Base-by-base conservation (phyloP, 2,329 filamentous ascomycete species). In the Fusarium praegraminearum region DNA sequence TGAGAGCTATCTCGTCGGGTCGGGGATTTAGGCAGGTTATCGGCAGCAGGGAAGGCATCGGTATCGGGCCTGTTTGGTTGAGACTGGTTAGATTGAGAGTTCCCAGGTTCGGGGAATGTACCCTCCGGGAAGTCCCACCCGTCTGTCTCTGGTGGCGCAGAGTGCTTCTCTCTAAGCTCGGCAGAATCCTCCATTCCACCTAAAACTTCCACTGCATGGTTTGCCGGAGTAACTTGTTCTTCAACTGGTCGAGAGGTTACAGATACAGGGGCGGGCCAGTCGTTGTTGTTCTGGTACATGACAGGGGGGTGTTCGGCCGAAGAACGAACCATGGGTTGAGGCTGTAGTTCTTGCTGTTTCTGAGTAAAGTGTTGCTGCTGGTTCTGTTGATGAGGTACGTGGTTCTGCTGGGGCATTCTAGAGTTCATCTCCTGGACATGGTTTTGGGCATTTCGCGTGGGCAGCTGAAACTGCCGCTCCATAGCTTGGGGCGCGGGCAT, bases 101-200 rank as follows among this genome's bases (percentile, higher is more conserved):
- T 78, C 44, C 78, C 76, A 15, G 87, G 81, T 41, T 92, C 91
- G 0, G 87, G 81, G 54, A 89, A 88, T n/a, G 85, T 83, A 11
- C 89, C 86, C 62, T 98, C 94, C 56, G 95, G 93, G 72, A 99
- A 99, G 75, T 97, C 94, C 96, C 96, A 99, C 11, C 88, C 93
- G 75, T 97, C 94, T 1, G 86, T 77, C 62, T 92, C 89, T 6
- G 84, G 81, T 10, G 79, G 75, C 2, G 76, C 74, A 26, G 79
- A 64, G 65, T 73, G 79, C 75, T 90, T 86, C 55, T 88, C 84
- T 26, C 80, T 75, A 18, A 81, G 72, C 38, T 83, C 82, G 45
- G 82, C 82, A 22, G 77, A 59, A n/a, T 80, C 79, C 38, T 83
- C 82, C 43, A 78, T 71, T 18, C 77, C 78, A 22, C 76, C 76